Evolutionary conservation across 2,329 filamentous ascomycete genomes (phyloP).

Genomic region (Fusarium incarnatum): DNA sequence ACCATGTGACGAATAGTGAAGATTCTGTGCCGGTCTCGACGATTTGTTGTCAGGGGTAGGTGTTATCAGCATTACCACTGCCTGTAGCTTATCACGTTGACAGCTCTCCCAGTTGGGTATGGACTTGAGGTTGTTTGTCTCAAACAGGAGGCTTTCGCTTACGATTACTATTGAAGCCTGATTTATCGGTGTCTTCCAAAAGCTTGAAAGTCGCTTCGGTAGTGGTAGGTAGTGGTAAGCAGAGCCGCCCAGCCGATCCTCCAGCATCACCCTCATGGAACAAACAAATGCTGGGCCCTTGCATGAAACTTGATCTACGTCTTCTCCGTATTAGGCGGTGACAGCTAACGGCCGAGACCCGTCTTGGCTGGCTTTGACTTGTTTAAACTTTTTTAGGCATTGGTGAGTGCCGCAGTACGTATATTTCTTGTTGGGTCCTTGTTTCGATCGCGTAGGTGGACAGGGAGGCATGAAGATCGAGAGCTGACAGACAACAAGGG

Average conservation of each 20-base stretch:
- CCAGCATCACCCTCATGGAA: neutral
- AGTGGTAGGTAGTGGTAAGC: too few species aligned
- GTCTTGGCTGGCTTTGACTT: neutral
- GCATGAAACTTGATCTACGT: conserved; percentile 1
- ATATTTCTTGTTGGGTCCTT: neutral
- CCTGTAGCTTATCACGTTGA: neutral
- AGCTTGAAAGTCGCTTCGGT: too few species aligned
- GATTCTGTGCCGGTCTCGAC: neutral
- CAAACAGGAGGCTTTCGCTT: neutral
- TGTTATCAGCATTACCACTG: neutral
- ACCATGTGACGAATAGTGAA: neutral
- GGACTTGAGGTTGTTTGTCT: neutral
- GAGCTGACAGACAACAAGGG: conserved; percentile 12
- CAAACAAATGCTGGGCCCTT: neutral
- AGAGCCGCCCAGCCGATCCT: neutral
- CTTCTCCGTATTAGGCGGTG: conserved; percentile 11
- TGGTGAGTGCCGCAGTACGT: neutral
- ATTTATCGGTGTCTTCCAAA: neutral
- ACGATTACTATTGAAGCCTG: neutral
- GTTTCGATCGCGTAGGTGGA: conserved; percentile 30
- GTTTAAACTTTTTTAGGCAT: neutral
- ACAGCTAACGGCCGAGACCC: conserved; percentile 17
- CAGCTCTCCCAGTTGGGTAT: neutral
- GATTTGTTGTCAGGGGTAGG: neutral
- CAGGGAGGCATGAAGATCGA: conserved; percentile 39